Evolutionary conservation across 2,329 filamentous ascomycete genomes (phyloP), one percentile per base, ranked within the genome.

Genomic region (Clonostachys sp.): DNA sequence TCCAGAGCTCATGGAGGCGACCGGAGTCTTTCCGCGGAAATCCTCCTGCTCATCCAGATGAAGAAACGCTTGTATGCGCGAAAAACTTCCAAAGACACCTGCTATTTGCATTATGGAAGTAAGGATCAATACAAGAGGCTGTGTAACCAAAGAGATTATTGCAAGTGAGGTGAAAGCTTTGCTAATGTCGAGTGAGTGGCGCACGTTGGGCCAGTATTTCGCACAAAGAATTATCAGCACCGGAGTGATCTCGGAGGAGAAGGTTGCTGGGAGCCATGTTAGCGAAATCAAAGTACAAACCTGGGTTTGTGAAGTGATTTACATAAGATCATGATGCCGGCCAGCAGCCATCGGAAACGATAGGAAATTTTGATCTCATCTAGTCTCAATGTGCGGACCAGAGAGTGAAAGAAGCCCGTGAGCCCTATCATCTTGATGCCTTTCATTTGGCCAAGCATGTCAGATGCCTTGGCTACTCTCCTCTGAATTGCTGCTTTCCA

Each of bases 381-480:
- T 1, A 64, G 53, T 12, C 71, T 59, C 1, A 72, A 50, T 12
- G 56, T 46, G 36, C 71, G 68, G 2, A 73, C 49, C 14, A 61
- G 55, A 2, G 50, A 40, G 5, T 55, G 53, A 18, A 72, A 54
- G 33, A 56, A 61, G 30, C 62, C 57, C 2, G 61, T 62, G 5
- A 73, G 57, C 0, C 71, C 72, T 53, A 66, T 66, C 63, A 74
- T 71, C 43, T 73, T 74, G 47, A 74, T 57, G 3, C 65, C 63
- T 47, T 72, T 73, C 51, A 74, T 72, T 12, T 63, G 60, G 5
- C 55, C 56, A 2, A 74, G 59, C 56, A 70, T 68, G n/a, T 56
- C 60, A 7, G 67, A 63, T 1, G 68, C 71, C 30, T 64, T 57
- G 2, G 63, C 61, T 33, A 74, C 62, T 9, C 72, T 64, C 41